Evolutionary conservation across 441 rosid genomes (phyloP).

Genomic region (Erysimum pusillum): DNA sequence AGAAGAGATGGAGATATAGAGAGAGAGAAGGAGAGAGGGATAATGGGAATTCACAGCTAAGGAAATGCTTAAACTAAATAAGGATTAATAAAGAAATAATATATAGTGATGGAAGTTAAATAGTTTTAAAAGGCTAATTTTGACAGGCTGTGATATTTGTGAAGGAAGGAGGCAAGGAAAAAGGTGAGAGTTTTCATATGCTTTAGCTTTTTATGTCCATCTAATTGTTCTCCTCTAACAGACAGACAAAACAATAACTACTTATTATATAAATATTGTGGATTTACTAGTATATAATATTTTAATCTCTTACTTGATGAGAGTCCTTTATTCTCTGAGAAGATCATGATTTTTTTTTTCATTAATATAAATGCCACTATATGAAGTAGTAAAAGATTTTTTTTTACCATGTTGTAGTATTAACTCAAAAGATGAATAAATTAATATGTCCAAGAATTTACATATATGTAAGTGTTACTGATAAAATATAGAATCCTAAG

Average conservation of each 20-base stretch:
- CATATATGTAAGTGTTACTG: constrained; percentile 2
- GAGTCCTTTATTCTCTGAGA: background rate
- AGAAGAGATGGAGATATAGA: constrained; percentile 30
- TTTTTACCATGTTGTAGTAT: constrained; percentile 1
- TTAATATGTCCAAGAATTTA: constrained; percentile 1
- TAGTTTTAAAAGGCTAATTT: constrained; percentile 36
- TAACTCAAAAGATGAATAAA: background rate
- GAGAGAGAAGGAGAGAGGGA: constrained; percentile 1
- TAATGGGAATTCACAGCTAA: constrained; percentile 38
- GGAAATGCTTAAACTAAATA: constrained; percentile 32
- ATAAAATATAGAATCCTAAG: constrained; percentile 1
- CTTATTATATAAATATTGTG: constrained; percentile 15
- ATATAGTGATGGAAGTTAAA: constrained; percentile 30
- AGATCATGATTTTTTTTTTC: background rate
- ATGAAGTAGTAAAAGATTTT: background rate
- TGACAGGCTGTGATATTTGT: constrained; percentile 49
- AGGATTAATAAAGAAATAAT: constrained; percentile 38
- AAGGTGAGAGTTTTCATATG: constrained; percentile 35
- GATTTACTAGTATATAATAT: constrained; percentile 16
- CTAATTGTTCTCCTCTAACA: constrained; percentile 34
- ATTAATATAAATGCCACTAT: background rate
- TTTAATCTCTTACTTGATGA: background rate
- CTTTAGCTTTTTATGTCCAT: constrained; percentile 41
- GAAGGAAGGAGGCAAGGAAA: constrained; percentile 45
- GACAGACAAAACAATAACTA: constrained; percentile 22